Evolutionary conservation across 176 grass and related monocot species (phyloP).

Genomic region (Saccharum officinarum): DNA sequence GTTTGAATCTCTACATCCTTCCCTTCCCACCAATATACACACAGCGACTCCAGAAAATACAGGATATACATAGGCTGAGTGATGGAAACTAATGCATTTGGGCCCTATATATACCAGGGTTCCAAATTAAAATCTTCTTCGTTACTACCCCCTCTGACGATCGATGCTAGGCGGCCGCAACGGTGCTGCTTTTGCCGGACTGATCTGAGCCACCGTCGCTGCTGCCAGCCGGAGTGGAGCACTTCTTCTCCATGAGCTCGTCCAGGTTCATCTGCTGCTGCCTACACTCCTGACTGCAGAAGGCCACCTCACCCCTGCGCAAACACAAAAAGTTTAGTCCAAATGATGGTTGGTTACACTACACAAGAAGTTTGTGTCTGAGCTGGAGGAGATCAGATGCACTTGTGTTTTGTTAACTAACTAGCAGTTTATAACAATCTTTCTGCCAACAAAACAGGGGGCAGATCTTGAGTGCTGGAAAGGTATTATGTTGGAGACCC

Average conservation of each 20-base stretch:
- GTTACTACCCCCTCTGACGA: neutral
- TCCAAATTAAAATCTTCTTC: constrained; percentile 21
- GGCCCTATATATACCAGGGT: constrained; percentile 19
- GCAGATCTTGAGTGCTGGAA: constrained; percentile 27
- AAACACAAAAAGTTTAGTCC: constrained; percentile 22
- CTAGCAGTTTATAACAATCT: neutral
- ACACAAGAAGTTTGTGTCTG: neutral
- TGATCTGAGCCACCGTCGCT: constrained; percentile 39
- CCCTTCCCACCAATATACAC: constrained; percentile 41
- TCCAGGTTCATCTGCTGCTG: constrained; percentile 86
- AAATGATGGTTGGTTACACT: neutral
- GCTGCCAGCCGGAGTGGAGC: constrained; percentile 18
- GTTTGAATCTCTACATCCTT: constrained; percentile 37
- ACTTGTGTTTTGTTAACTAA: neutral
- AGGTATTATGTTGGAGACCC: constrained; percentile 11
- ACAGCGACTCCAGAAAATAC: constrained; percentile 25
- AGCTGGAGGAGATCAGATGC: neutral
- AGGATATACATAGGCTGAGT: constrained; percentile 38
- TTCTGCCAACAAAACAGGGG: neutral
- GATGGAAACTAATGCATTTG: constrained; percentile 43
- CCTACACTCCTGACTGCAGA: constrained; percentile 81
- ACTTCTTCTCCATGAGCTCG: constrained; percentile 71
- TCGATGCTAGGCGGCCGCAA: constrained; percentile 53
- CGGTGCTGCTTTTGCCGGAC: constrained; percentile 49
- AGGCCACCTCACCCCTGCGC: constrained; percentile 85